Percentiles rank a stretch among this genome's conserved stretches.
These are phyloP conservation scores for Aspergillus costaricaensis DNA, from an alignment of 2,329 filamentous ascomycete genomes.

Conservation along the genomic window DNA sequence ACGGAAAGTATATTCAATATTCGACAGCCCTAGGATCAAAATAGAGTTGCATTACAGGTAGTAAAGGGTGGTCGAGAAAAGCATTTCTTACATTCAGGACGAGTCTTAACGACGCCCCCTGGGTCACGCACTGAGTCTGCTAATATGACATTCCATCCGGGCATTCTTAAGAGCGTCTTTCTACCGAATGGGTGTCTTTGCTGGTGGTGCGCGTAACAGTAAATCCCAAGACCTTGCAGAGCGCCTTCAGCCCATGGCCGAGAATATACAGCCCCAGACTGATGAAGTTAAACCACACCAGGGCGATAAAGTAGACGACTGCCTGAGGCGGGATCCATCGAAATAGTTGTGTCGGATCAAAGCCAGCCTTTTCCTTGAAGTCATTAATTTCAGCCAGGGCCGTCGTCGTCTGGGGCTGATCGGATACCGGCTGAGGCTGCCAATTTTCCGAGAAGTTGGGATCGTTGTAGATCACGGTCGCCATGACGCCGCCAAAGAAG, in stretches of 20 bases:
- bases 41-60: too few relatives aligned
- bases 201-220: neutral
- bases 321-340: slow-evolving; percentile 14
- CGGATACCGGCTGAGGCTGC: neutral
- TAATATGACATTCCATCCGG: too few relatives aligned
- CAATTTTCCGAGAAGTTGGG: neutral
- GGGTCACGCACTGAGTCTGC: too few relatives aligned
- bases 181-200: neutral
- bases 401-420: neutral
- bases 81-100: too few relatives aligned
- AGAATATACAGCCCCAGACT: slow-evolving; percentile 19
- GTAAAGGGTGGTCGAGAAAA: too few relatives aligned
- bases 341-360: slow-evolving; percentile 12
- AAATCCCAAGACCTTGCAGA: neutral
- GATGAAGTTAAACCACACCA: slow-evolving; percentile 19
- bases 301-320: slow-evolving; percentile 14
- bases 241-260: slow-evolving; percentile 10
- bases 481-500: slow-evolving; percentile 15
- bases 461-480: slow-evolving; percentile 12
- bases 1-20: accelerated
- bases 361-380: slow-evolving; percentile 9
- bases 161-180: neutral
- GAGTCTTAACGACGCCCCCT: too few relatives aligned
- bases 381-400: slow-evolving; percentile 11
- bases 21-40: too few relatives aligned